Base-by-base conservation (phyloP, 768 basidiomycete genomes). In the Leccinum subgranulosum region DNA sequence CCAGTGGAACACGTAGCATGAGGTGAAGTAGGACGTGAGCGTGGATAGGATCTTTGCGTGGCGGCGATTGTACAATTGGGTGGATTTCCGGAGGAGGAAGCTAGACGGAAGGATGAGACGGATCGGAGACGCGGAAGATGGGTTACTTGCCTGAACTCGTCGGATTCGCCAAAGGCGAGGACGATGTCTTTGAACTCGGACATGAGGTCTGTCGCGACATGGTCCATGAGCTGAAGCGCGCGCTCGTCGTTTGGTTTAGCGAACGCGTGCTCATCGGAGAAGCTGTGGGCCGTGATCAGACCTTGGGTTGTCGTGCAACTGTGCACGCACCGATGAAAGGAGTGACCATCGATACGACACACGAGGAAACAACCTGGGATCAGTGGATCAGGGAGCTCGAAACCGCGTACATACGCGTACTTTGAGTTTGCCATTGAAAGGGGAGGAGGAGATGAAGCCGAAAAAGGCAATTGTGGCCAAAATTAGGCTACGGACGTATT, bases 101-200 rank as follows among this genome's bases (percentile, higher is more conserved):
- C 96, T 98, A 48, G 57, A 43, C 4, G 28, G 25, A 28, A 4
- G 62, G 55, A 33, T 31, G 54, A 51, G 45, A 3, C 10, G 52
- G 25, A 1, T 23, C 31, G 12, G 3, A 14, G 39, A 4, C 19
- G 28, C 39, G 6, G 11, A 4, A 31, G 3, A 29, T n/a, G 27
- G 4, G n/a, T 41, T 29, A 23, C 65, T 51, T 57, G 89, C 95
- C 94, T 97, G 74, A 85, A 98, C 74, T 99, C 97, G 70, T 99
- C 97, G 19, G 94, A 97, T 76, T 99, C 92, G 2, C 97, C 97
- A 69, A 95, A 98, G 0, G 81, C 97, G 19, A 97, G 79, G 12
- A 92, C 77, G 56, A 97, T 83, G 68, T 97, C 95, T 34, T 84
- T 81, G 66, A 88, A 87, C 66, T 88, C 86, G 29, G 84, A 76